These are phyloP conservation scores for Colletotrichum sp. DNA, from an alignment of 2,329 filamentous ascomycete species.

Conservation along the genomic window DNA sequence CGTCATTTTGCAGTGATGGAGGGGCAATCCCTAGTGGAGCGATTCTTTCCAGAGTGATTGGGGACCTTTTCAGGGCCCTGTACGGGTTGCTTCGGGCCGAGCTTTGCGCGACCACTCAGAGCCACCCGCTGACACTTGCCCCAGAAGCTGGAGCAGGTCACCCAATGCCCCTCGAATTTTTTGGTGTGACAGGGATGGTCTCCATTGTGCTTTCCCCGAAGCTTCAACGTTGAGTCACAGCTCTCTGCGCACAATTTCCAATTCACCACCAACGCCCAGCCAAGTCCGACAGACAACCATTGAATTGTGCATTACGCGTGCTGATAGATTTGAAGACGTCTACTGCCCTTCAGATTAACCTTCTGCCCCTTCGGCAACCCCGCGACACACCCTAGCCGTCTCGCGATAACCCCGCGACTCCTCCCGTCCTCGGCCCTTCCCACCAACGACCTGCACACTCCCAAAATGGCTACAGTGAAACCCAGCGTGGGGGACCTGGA, in stretches of 20 bases:
- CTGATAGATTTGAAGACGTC: neutral
- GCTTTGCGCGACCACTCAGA: neutral
- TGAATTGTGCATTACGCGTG: neutral
- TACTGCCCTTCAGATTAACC: neutral
- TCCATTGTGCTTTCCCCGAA: neutral
- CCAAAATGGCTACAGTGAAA: conserved; percentile 61
- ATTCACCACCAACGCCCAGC: neutral
- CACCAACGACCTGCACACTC: neutral
- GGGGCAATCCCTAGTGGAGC: conserved; percentile 7
- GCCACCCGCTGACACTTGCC: neutral
- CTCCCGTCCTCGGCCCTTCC: neutral
- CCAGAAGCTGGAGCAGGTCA: neutral
- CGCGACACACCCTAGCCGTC: neutral
- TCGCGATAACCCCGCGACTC: conserved; percentile 1
- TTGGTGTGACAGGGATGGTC: conserved; percentile 15
- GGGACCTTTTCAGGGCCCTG: neutral
- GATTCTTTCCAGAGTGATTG: neutral
- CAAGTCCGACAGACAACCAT: neutral
- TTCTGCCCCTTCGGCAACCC: neutral
- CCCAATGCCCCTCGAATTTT: conserved; percentile 21
- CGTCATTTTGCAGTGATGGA: conserved; percentile 21
- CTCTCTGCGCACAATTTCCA: conserved; percentile 10
- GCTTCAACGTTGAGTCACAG: conserved; percentile 21
- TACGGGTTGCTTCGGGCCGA: conserved; percentile 14
- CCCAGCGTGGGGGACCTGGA: conserved; percentile 74